These are phyloP conservation scores for Blastobotrys raffinosifermentans DNA, from an alignment of 1,139 yeast species.

Conservation along the genomic window DNA sequence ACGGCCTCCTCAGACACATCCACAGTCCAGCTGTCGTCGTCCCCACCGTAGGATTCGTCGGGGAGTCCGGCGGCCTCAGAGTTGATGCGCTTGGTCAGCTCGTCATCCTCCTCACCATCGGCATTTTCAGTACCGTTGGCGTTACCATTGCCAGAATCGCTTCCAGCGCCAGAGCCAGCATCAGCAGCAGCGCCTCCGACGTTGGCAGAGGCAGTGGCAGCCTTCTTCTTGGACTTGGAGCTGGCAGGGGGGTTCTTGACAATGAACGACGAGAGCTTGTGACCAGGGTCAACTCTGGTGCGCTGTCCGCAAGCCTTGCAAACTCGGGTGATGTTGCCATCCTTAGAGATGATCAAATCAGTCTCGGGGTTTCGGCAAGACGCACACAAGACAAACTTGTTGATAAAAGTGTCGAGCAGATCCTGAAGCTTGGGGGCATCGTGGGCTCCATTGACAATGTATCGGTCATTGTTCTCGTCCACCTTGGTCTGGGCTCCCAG, in stretches of 20 bases:
- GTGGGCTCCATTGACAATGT: slow-evolving; percentile 91
- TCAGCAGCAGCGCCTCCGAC: slow-evolving; percentile 59
- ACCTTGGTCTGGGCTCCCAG: slow-evolving; percentile 93
- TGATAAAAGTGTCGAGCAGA: slow-evolving; percentile 87
- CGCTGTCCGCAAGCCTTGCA: slow-evolving; percentile 98
- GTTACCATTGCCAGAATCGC: slow-evolving; percentile 25
- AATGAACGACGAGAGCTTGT: slow-evolving; percentile 79
- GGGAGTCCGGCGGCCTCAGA: slow-evolving; percentile 62
- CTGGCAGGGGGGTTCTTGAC: slow-evolving; percentile 86
- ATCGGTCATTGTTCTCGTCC: slow-evolving; percentile 76
- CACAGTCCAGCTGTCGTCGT: slow-evolving; percentile 96
- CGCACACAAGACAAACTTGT: slow-evolving; percentile 87
- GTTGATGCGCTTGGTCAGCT: slow-evolving; percentile 70
- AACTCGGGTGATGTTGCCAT: slow-evolving; percentile 75
- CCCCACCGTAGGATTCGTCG: slow-evolving; percentile 43
- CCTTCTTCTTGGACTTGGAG: slow-evolving; percentile 40
- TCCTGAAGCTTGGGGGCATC: slow-evolving; percentile 90
- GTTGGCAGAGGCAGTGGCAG: slow-evolving; percentile 73
- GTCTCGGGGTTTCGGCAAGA: slow-evolving; percentile 98
- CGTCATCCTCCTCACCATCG: slow-evolving; percentile 63
- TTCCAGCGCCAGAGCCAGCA: slow-evolving; percentile 31
- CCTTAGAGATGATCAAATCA: slow-evolving; percentile 74
- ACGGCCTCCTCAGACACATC: slow-evolving; percentile 98
- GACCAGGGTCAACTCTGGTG: slow-evolving; percentile 77
- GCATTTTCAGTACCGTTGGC: slow-evolving; percentile 18